Conservation (phyloP, 164 flowering plant species). For the Piper longum region DNA sequence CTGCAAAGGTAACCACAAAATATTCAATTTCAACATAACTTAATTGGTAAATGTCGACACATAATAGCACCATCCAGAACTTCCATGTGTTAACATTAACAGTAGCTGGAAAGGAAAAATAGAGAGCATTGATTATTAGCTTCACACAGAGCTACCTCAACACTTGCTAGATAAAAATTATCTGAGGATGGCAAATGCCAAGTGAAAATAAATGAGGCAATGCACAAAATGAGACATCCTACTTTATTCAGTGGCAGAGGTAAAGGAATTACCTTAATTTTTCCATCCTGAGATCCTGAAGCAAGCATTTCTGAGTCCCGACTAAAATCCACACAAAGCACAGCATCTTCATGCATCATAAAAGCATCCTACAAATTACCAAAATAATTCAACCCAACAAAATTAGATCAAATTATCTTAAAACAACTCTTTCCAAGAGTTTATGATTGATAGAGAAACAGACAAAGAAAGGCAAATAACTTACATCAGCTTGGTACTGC, state of each 20-base stretch:
- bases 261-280: conserved; percentile 53
- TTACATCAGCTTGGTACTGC: conserved; percentile 97
- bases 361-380: conserved; percentile 61
- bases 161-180: neutral
- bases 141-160: neutral
- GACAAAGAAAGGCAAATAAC: conserved; percentile 14
- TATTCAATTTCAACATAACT: neutral
- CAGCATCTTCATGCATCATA: conserved; percentile 99
- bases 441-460: neutral
- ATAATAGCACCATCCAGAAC: too few species aligned
- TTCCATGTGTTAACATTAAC: neutral
- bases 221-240: neutral
- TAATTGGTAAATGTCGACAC: too few species aligned
- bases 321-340: conserved; percentile 91
- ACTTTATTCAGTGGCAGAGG: neutral
- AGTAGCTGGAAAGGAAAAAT: neutral
- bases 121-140: neutral
- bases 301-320: conserved; percentile 97
- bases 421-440: neutral
- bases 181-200: neutral
- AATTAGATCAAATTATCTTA: too few species aligned
- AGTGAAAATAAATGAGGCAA: neutral
- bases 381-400: neutral
- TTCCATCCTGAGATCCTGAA: conserved; percentile 98
- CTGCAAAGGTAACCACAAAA: conserved; percentile 21